Evolutionary conservation across 805 yeast species (phyloP).

Genomic region (Barnettozyma vustinii): DNA sequence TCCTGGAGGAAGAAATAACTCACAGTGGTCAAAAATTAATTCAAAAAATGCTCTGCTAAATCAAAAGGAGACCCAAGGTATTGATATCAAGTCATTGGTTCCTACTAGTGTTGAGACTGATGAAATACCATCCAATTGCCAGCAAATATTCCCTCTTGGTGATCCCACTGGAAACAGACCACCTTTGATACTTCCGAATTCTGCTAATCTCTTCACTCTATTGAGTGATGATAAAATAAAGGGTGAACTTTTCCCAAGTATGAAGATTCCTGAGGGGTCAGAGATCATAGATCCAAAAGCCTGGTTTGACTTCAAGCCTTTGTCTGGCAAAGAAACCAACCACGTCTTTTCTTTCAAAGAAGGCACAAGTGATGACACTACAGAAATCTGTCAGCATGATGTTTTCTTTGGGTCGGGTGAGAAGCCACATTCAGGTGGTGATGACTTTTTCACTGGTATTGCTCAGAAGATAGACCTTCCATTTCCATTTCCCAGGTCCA

Average conservation of each 20-base stretch:
- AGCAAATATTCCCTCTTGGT: no score
- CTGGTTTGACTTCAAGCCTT: background rate
- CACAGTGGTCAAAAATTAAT: no score
- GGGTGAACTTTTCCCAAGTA: background rate
- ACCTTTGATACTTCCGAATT: background rate
- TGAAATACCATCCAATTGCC: background rate
- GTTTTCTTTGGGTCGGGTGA: background rate
- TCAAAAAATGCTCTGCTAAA: background rate
- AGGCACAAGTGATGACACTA: background rate
- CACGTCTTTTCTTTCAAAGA: background rate
- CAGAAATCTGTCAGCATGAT: background rate
- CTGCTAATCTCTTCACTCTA: background rate
- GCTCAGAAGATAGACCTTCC: background rate
- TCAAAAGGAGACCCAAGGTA: background rate
- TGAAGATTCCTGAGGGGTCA: no score
- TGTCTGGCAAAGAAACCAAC: background rate
- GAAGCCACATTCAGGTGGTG: background rate
- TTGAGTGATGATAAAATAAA: background rate
- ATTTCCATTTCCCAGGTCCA: background rate
- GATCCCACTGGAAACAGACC: background rate
- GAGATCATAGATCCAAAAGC: background rate
- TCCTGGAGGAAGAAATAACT: background rate
- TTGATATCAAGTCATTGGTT: background rate
- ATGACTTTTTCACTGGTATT: background rate
- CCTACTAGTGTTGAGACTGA: background rate